These are phyloP conservation scores for Psidium friedrichsthalianum DNA, from an alignment of 345 rosid species.

Conservation along the genomic window DNA sequence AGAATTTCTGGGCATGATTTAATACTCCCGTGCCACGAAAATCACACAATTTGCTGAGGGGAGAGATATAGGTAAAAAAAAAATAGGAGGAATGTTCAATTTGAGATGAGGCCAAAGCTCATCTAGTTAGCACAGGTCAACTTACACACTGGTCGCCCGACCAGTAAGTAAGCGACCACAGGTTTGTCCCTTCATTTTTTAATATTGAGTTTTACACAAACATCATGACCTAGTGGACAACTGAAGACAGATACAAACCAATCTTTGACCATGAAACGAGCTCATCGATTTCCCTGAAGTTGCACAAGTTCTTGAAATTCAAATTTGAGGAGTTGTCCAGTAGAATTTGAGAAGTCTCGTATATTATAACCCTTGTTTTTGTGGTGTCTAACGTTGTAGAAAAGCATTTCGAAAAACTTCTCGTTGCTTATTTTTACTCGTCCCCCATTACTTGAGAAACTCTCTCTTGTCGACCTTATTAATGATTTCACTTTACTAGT, in stretches of 20 bases:
- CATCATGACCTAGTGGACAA: neutral
- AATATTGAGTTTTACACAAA: neutral
- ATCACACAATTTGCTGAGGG: neutral
- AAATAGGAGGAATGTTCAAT: neutral
- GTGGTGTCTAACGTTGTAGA: neutral
- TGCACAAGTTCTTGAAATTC: neutral
- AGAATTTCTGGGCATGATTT: neutral
- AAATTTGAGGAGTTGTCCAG: neutral
- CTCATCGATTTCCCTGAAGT: too few species aligned
- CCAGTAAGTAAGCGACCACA: neutral
- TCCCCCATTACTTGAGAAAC: neutral
- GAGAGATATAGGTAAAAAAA: neutral
- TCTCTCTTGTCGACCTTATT: neutral
- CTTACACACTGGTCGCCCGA: neutral
- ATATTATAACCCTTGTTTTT: neutral
- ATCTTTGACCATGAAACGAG: neutral
- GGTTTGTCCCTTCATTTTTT: neutral
- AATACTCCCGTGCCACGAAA: neutral
- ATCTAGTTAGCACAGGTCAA: neutral
- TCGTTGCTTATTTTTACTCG: neutral
- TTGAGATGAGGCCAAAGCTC: neutral
- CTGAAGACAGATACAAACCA: neutral
- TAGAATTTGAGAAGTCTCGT: neutral
- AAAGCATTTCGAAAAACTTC: neutral
- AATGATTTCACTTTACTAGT: neutral